A percentile compares a stretch with the other conserved stretches of the same genome.
Conservation (phyloP, 495 filamentous ascomycete genomes). For the Cudoniella acicularis region DNA sequence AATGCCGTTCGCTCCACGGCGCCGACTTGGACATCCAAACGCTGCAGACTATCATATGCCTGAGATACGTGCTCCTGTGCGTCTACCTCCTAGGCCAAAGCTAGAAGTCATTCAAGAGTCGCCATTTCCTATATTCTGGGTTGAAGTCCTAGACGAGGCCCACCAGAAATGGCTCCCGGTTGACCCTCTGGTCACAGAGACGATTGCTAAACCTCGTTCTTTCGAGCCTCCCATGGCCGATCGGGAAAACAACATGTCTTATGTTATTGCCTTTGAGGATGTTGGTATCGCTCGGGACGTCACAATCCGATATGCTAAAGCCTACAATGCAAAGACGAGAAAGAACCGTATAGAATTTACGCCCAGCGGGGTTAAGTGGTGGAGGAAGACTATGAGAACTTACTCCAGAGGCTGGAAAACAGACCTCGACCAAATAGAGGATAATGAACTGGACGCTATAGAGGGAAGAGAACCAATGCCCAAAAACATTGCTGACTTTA, state of each 20-base stretch:
- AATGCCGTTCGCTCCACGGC: slow-evolving; percentile 8
- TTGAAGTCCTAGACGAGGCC: slow-evolving; percentile 81
- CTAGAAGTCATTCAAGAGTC: slow-evolving; percentile 52
- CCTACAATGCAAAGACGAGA: slow-evolving; percentile 85
- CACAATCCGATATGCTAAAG: slow-evolving; percentile 72
- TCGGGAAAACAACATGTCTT: slow-evolving; percentile 66
- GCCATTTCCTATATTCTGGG: slow-evolving; percentile 82
- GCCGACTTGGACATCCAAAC: slow-evolving; percentile 25
- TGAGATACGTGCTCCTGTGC: slow-evolving; percentile 18
- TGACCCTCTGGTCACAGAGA: slow-evolving; percentile 77
- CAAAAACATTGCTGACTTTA: slow-evolving; percentile 84
- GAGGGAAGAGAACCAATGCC: slow-evolving; percentile 84
- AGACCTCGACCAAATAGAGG: slow-evolving; percentile 79
- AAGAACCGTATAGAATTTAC: slow-evolving; percentile 69
- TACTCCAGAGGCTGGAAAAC: slow-evolving; percentile 54
- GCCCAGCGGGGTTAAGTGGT: slow-evolving; percentile 69
- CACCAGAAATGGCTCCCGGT: slow-evolving; percentile 87
- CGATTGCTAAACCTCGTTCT: slow-evolving; percentile 63
- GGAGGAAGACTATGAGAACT: slow-evolving; percentile 52
- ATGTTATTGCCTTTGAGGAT: slow-evolving; percentile 79
- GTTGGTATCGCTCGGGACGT: slow-evolving; percentile 75
- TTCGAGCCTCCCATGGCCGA: slow-evolving; percentile 81
- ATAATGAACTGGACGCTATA: slow-evolving; percentile 64
- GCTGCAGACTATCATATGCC: slow-evolving; percentile 26
- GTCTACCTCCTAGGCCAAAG: slow-evolving; percentile 30